phyloP scores from a whole-genome alignment of 257 asterid species.

The Craterostigma plantagineum region DNA sequence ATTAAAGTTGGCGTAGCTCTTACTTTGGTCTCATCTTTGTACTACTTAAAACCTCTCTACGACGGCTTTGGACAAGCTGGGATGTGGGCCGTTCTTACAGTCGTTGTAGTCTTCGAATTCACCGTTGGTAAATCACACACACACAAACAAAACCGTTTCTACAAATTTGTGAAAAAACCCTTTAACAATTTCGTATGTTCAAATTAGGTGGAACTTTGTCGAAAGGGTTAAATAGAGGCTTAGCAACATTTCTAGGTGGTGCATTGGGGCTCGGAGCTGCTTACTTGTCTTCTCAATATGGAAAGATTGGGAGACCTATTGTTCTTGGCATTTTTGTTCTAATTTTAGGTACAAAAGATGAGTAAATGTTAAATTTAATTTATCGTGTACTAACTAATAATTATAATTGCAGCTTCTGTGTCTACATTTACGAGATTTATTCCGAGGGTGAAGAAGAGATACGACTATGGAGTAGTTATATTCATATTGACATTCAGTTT shows the following conservation, averaged over 20 bases:
- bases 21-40: background rate
- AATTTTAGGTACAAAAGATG: background rate
- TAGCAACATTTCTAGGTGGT: background rate
- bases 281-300: background rate
- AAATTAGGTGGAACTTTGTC: background rate
- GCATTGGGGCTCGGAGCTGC: background rate
- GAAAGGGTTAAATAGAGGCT: background rate
- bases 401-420: background rate
- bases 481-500: background rate
- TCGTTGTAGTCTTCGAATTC: constrained; percentile 1
- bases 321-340: background rate
- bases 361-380: background rate
- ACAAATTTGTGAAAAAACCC: too few species aligned
- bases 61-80: background rate
- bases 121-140: background rate
- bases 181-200: too few species aligned
- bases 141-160: too few species aligned
- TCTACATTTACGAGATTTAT: background rate
- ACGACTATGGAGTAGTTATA: background rate
- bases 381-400: background rate
- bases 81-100: background rate
- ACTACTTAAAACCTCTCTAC: background rate
- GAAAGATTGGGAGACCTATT: background rate
- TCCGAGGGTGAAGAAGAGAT: background rate
- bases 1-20: background rate